Base-by-base conservation (phyloP, 139 green algal genomes). In the Chlamydomonas sp. region DNA sequence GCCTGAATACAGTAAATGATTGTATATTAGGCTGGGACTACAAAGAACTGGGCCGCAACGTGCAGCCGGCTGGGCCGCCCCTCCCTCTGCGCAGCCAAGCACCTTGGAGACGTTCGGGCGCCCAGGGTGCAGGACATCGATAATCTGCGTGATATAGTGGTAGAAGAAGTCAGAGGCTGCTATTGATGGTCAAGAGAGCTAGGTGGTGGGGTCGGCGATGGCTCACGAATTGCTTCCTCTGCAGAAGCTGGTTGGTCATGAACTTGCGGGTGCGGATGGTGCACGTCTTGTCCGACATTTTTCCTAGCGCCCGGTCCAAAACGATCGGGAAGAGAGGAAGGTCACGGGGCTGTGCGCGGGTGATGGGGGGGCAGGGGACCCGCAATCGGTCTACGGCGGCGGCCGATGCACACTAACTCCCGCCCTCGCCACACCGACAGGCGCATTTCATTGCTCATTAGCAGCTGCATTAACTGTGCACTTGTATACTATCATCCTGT, bases 61-160 rank as follows among this genome's bases (percentile, higher is more conserved):
- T 49, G 31, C 31, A 49, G 31, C 31, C 31, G 31, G 31, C 31
- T 49, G 31, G 31, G 31, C 31, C 31, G 9, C 66, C 66, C 66
- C 66, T 18, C 10, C 10, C 4, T 60, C 60, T n/a, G 58, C 60
- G 20, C n/a, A 16, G 18, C 61, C 58, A 63, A 77, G 67, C 77
- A 98, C 96, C 98, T 99, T 99, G 82, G 96, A 95, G 63, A 99
- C 98, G 83, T 98, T 99, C 14, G 98, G 91, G 31, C 95, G 91
- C 76, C 98, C 98, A 68, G 98, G 98, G 92, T 99, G 98, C 81
- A 99, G 95, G 49, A 99, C 98, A 90, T 99, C 98, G 61, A 98
- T 94, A 79, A 99, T 93, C 97, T 99, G 93, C 82, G 85, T 10
- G 67, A 79, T 6, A 80, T 10, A 86, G 1, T 87, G n/a, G 18